A percentile compares a stretch with the other conserved stretches of the same genome.
Conservation (phyloP, 257 asterid species). For the Nicotiana sylvestris region DNA sequence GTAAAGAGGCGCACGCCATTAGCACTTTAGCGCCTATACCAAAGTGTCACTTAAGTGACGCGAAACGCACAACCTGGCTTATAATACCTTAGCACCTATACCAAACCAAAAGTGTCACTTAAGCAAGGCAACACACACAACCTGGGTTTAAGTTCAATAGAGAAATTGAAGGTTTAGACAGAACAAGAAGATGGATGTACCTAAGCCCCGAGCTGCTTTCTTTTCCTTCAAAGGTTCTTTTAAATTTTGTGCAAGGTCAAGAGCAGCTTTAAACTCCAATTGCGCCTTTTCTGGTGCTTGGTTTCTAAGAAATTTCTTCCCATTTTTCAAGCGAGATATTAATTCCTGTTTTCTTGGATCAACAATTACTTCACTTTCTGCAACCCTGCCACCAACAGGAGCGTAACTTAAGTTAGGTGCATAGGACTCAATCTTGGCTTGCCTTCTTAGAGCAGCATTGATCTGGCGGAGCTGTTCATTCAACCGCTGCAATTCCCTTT, state of each 20-base stretch:
- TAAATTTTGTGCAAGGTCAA: slow-evolving; percentile 75
- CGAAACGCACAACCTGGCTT: too few relatives aligned
- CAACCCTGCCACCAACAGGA: slow-evolving; percentile 70
- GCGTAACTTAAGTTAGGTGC: slow-evolving; percentile 95
- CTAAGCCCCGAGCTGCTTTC: slow-evolving; percentile 98
- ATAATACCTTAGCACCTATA: too few relatives aligned
- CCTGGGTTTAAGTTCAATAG: neutral
- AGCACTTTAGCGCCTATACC: too few relatives aligned
- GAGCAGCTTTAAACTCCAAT: slow-evolving; percentile 76
- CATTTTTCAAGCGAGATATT: slow-evolving; percentile 67
- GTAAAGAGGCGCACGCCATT: too few relatives aligned
- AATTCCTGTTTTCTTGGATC: slow-evolving; percentile 82
- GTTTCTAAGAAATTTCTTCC: slow-evolving; percentile 75
- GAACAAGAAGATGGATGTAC: slow-evolving; percentile 31
- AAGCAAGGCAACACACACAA: too few relatives aligned
- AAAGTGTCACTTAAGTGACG: too few relatives aligned
- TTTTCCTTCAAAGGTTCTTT: slow-evolving; percentile 83
- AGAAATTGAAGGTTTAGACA: neutral
- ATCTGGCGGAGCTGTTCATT: slow-evolving; percentile 97
- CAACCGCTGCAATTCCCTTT: slow-evolving; percentile 71
- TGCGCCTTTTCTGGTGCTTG: slow-evolving; percentile 83
- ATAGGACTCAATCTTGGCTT: slow-evolving; percentile 95
- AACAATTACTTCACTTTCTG: slow-evolving; percentile 79
- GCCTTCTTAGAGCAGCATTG: slow-evolving; percentile 86
- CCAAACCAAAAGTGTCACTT: too few relatives aligned